Conservation (phyloP, 768 basidiomycete species). For the Agrocybe praecox region DNA sequence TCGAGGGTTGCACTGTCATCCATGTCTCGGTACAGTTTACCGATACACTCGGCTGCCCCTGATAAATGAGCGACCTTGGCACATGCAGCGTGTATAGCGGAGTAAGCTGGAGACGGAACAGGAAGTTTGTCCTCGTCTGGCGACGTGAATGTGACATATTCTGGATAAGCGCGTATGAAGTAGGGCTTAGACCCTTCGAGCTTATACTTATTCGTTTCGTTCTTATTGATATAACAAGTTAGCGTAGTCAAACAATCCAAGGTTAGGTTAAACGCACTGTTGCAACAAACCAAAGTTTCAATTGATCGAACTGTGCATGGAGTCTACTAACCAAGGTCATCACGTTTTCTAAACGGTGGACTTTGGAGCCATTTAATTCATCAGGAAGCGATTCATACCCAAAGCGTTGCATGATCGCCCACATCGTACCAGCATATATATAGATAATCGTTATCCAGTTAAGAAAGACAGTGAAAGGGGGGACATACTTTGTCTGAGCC, state of each 20-base stretch:
- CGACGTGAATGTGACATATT: constrained; percentile 30
- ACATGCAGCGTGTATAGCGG: constrained; percentile 41
- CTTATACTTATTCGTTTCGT: constrained; percentile 20
- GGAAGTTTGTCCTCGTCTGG: constrained; percentile 23
- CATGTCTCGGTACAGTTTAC: constrained; percentile 8
- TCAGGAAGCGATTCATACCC: constrained; percentile 22
- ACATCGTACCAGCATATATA: constrained; percentile 23
- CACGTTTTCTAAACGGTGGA: constrained; percentile 32
- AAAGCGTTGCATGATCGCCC: constrained; percentile 28
- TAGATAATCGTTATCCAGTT: too few relatives aligned
- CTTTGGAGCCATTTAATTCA: constrained; percentile 26
- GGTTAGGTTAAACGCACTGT: constrained; percentile 20
- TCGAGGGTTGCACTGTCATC: constrained; percentile 11
- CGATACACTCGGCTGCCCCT: constrained; percentile 37
- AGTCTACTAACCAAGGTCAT: constrained; percentile 26
- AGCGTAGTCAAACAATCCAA: not conserved
- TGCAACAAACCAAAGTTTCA: constrained; percentile 31
- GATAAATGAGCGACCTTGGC: constrained; percentile 40
- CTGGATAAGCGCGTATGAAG: constrained; percentile 13
- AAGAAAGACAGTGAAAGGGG: too few relatives aligned
- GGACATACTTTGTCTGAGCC: constrained; percentile 21
- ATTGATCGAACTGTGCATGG: constrained; percentile 26
- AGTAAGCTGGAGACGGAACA: constrained; percentile 31
- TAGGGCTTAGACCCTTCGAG: constrained; percentile 6
- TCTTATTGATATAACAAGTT: constrained; percentile 7